Evolutionary conservation across 805 yeast species (phyloP).

Genomic region (Suhomyces faveliae): DNA sequence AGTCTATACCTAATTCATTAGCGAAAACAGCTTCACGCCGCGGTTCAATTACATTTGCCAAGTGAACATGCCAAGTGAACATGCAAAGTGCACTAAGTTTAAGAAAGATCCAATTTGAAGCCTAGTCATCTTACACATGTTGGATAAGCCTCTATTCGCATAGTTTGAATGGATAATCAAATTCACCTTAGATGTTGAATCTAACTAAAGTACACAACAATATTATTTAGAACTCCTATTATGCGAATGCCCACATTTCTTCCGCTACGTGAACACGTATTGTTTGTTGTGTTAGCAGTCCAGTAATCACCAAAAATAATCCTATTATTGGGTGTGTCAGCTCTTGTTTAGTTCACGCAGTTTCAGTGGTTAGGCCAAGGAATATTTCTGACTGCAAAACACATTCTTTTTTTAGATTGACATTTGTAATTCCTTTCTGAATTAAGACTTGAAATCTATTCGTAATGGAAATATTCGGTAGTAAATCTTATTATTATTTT

Average conservation of each 20-base stretch:
- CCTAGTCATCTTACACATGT: background rate
- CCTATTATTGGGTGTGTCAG: background rate
- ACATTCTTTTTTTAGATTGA: background rate
- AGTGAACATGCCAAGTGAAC: too few species aligned
- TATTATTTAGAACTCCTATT: too few species aligned
- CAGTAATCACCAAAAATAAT: background rate
- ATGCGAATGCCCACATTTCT: too few species aligned
- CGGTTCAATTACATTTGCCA: too few species aligned
- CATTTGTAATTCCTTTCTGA: background rate
- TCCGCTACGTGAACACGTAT: background rate
- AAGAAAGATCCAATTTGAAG: background rate
- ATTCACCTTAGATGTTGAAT: background rate
- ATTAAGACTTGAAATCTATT: background rate
- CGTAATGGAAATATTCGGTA: background rate
- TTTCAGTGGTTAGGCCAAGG: background rate
- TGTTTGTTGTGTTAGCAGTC: background rate
- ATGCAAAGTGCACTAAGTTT: too few species aligned
- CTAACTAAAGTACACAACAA: background rate
- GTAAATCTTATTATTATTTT: background rate
- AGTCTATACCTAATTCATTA: background rate
- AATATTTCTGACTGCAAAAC: background rate
- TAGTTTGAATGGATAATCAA: background rate
- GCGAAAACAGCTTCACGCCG: background rate
- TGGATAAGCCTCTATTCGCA: too few species aligned
- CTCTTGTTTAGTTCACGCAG: background rate